Evolutionary conservation across 2,329 filamentous ascomycete genomes (phyloP).

Genomic region (Dactylonectria macrodidyma): DNA sequence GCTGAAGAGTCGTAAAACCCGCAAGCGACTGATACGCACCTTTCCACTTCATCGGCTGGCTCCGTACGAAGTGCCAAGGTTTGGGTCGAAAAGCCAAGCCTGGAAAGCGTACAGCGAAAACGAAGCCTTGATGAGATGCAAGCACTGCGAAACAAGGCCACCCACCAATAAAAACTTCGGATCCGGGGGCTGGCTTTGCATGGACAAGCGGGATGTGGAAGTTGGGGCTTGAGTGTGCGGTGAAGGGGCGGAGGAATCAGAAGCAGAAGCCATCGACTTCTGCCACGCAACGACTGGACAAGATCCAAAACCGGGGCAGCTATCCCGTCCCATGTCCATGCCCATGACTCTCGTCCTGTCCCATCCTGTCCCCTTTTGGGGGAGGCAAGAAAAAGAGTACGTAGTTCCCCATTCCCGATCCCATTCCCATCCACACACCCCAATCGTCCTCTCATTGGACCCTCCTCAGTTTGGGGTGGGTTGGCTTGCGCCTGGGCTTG

Average conservation of each 20-base stretch:
- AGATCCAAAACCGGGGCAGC: slow-evolving; percentile 11
- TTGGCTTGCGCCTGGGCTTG: slow-evolving; percentile 37
- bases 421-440: slow-evolving; percentile 29
- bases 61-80: slow-evolving; percentile 19
- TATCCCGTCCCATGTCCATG: slow-evolving; percentile 13
- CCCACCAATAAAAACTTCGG: not conserved
- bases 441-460: slow-evolving; percentile 39
- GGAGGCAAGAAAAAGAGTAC: slow-evolving; percentile 16
- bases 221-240: slow-evolving; percentile 2
- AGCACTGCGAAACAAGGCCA: not conserved
- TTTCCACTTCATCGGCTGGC: slow-evolving; percentile 16
- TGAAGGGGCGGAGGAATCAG: slow-evolving; percentile 4
- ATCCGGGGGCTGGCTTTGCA: not conserved
- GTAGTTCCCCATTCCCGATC: slow-evolving; percentile 23
- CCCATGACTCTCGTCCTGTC: slow-evolving; percentile 12
- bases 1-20: not conserved
- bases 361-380: slow-evolving; percentile 5
- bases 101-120: slow-evolving; percentile 4
- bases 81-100: slow-evolving; percentile 13
- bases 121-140: slow-evolving; percentile 1
- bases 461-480: slow-evolving; percentile 37
- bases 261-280: slow-evolving; percentile 5
- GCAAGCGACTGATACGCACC: not conserved
- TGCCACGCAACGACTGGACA: slow-evolving; percentile 18
- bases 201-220: not conserved